Percentiles rank a stretch among this genome's conserved stretches.
These are phyloP conservation scores for Leptodontidium sp. DNA, from an alignment of 2,329 filamentous ascomycete genomes.

Conservation along the genomic window DNA sequence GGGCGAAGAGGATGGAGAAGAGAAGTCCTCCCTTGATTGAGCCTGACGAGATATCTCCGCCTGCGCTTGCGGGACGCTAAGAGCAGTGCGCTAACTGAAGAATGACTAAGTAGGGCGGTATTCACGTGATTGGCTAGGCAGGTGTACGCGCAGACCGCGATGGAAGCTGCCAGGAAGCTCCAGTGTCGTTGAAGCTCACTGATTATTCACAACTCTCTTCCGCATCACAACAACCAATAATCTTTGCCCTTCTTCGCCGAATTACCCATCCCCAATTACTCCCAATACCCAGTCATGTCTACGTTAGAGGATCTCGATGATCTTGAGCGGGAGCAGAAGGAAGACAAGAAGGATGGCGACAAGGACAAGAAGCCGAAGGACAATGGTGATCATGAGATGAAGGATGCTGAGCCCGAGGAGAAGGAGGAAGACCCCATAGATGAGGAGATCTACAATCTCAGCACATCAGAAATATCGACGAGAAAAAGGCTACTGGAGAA, in stretches of 20 bases:
- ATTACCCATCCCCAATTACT: constrained; percentile 17
- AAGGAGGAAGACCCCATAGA: constrained; percentile 86
- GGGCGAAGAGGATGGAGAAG: constrained; percentile 38
- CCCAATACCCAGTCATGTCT: constrained; percentile 64
- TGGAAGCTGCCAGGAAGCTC: constrained; percentile 29
- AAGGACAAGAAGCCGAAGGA: constrained; percentile 62
- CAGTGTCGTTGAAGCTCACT: constrained; percentile 20
- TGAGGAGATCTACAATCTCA: constrained; percentile 90
- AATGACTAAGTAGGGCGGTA: neutral
- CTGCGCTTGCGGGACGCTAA: neutral
- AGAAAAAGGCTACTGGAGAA: constrained; percentile 93
- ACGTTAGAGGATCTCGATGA: constrained; percentile 81
- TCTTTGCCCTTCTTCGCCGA: constrained; percentile 12
- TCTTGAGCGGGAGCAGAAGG: constrained; percentile 74
- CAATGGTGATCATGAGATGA: constrained; percentile 88
- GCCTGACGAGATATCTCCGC: constrained; percentile 10
- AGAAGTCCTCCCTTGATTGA: constrained; percentile 21
- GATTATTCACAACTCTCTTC: constrained; percentile 21
- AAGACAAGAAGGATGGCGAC: constrained; percentile 65
- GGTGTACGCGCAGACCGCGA: constrained; percentile 17
- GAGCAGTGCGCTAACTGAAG: neutral
- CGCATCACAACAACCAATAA: constrained; percentile 28
- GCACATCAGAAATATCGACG: constrained; percentile 93
- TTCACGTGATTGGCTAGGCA: constrained; percentile 15
- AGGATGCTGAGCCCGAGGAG: constrained; percentile 76